These are phyloP conservation scores for Pleurotus tuoliensis DNA, from an alignment of 768 basidiomycete genomes.

Conservation along the genomic window DNA sequence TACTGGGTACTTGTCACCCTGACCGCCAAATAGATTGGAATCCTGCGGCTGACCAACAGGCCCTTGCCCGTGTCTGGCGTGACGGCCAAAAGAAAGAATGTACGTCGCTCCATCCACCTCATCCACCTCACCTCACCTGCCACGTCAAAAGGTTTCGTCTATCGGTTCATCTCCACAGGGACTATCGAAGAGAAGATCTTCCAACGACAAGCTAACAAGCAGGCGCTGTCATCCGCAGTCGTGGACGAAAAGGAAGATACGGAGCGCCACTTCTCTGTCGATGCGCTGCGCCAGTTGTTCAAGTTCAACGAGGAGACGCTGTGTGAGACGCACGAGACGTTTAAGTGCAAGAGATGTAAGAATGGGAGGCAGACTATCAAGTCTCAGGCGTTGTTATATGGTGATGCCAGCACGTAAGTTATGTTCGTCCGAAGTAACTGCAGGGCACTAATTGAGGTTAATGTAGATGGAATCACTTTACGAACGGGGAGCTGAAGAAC, in stretches of 20 bases:
- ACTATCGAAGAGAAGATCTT: conserved; percentile 99
- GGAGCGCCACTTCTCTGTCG: conserved; percentile 91
- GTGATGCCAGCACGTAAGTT: conserved; percentile 95
- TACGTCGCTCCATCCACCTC: conserved; percentile 31
- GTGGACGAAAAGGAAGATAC: conserved; percentile 96
- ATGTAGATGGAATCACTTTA: conserved; percentile 94
- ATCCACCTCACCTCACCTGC: not conserved
- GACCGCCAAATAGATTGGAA: conserved; percentile 78
- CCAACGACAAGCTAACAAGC: conserved; percentile 94
- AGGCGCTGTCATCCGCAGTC: conserved; percentile 95
- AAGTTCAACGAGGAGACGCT: conserved; percentile 81
- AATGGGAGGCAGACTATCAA: conserved; percentile 82
- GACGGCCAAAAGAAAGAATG: conserved; percentile 99
- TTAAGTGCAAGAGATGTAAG: conserved; percentile 92
- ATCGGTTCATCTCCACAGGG: conserved; percentile 95
- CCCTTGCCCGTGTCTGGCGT: conserved; percentile 97
- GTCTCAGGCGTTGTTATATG: conserved; percentile 84
- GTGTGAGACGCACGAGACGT: conserved; percentile 96
- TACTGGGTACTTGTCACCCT: not conserved
- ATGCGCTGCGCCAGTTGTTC: conserved; percentile 88
- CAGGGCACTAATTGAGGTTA: not conserved
- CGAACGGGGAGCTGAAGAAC: conserved; percentile 79
- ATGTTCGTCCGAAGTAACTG: not conserved
- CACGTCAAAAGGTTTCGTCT: conserved; percentile 76
- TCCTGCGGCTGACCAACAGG: conserved; percentile 97